phyloP scores from a whole-genome alignment of 306 rosid genomes.

The Geum urbanum region DNA sequence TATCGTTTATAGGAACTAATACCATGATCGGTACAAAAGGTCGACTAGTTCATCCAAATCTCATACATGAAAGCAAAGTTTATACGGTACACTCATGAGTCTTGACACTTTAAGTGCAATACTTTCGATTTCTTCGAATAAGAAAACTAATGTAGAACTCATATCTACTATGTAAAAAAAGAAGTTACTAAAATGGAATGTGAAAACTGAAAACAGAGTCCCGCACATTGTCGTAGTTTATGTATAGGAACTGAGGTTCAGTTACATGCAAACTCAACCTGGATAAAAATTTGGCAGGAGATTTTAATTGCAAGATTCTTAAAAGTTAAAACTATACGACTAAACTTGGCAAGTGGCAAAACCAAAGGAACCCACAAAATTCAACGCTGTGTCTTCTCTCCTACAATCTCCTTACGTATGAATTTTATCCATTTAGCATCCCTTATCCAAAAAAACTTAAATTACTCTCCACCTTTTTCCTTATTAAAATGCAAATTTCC shows the following conservation, averaged over 20 bases:
- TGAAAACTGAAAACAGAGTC: too few species aligned
- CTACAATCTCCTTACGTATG: constrained; percentile 31
- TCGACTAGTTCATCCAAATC: too few species aligned
- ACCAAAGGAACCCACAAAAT: not conserved
- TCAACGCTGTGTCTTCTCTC: constrained; percentile 17
- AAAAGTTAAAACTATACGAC: not conserved
- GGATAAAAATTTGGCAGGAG: not conserved
- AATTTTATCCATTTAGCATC: constrained; percentile 46
- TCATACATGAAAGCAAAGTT: too few species aligned
- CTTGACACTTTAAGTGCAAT: too few species aligned
- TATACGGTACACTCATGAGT: too few species aligned
- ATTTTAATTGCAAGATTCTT: not conserved
- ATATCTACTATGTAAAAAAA: too few species aligned
- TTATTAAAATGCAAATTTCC: not conserved
- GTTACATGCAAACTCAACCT: not conserved
- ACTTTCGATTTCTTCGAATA: too few species aligned
- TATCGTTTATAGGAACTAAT: too few species aligned
- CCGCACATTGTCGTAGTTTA: too few species aligned
- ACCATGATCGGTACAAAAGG: too few species aligned
- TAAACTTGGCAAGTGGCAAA: not conserved
- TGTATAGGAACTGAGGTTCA: not conserved
- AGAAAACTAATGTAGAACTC: too few species aligned
- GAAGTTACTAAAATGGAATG: too few species aligned
- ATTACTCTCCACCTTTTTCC: not conserved
- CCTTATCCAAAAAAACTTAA: constrained; percentile 27